phyloP scores from a whole-genome alignment of 139 green algal genomes.

The Spirogloea muscicola region DNA sequence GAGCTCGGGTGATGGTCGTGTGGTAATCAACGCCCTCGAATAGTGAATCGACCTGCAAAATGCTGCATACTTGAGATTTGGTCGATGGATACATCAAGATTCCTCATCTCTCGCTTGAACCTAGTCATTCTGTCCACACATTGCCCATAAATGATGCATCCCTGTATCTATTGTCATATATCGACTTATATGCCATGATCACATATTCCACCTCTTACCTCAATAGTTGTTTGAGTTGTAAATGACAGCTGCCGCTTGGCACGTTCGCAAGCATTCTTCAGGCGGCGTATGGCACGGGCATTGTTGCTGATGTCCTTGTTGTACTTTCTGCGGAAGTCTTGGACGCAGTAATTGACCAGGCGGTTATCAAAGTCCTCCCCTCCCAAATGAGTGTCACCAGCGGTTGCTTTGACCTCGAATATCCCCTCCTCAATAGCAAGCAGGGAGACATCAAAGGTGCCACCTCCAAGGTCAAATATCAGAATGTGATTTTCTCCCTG shows the following conservation, averaged over 20 bases:
- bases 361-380: constrained; percentile 97
- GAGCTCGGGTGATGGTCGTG: constrained; percentile 88
- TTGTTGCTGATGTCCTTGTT: constrained; percentile 92
- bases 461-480: constrained; percentile 93
- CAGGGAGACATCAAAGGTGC: constrained; percentile 96
- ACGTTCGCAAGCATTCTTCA: constrained; percentile 81
- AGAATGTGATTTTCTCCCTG: constrained; percentile 47
- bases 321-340: constrained; percentile 97
- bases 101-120: too few relatives aligned
- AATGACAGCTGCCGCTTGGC: constrained; percentile 82
- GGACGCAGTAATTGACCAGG: constrained; percentile 83
- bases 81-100: too few relatives aligned
- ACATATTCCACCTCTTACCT: constrained; percentile 62
- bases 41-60: constrained; percentile 96
- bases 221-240: constrained; percentile 79
- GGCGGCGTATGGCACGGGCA: constrained; percentile 64
- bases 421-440: constrained; percentile 97
- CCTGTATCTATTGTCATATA: background rate
- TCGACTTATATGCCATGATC: background rate
- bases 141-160: too few relatives aligned
- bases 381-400: constrained; percentile 92
- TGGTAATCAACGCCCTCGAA: constrained; percentile 98
- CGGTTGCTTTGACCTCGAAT: constrained; percentile 95
- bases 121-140: too few relatives aligned
- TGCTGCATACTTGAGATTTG: too few relatives aligned